Percentiles rank a stretch among this genome's conserved stretches.
phyloP scores from a whole-genome alignment of 2,329 filamentous ascomycete species.

The Penicillium thymicola region DNA sequence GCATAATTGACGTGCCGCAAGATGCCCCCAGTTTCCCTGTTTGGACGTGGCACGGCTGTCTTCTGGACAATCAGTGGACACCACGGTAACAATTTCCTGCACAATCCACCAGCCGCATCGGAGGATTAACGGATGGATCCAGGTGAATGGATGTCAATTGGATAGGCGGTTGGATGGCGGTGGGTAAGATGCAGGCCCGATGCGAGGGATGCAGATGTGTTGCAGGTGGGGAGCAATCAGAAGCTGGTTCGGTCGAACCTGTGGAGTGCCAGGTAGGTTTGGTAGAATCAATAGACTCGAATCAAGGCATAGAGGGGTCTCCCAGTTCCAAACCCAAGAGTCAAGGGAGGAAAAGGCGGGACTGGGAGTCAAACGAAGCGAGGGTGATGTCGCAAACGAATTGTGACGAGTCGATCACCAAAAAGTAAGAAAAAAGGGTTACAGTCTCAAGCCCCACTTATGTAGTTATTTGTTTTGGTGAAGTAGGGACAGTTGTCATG shows the following conservation, averaged over 20 bases:
- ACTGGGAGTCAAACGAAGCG: slow-evolving; percentile 4
- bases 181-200: slow-evolving; percentile 10
- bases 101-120: slow-evolving; percentile 17
- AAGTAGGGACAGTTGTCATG: not conserved
- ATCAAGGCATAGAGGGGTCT: not conserved
- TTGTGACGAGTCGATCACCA: slow-evolving; percentile 11
- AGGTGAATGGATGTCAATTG: slow-evolving; percentile 9
- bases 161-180: slow-evolving; percentile 2
- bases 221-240: slow-evolving; percentile 13
- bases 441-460: slow-evolving; percentile 1
- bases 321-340: not conserved
- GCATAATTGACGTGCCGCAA: slow-evolving; percentile 28
- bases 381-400: slow-evolving; percentile 11
- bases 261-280: slow-evolving; percentile 14
- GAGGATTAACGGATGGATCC: slow-evolving; percentile 15
- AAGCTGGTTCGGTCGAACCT: slow-evolving; percentile 6
- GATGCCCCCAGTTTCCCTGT: slow-evolving; percentile 16
- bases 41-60: slow-evolving; percentile 16
- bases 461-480: slow-evolving; percentile 7
- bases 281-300: slow-evolving; percentile 1
- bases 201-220: slow-evolving; percentile 22
- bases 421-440: not conserved
- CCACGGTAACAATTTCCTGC: slow-evolving; percentile 6
- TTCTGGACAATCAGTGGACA: slow-evolving; percentile 17
- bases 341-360: slow-evolving; percentile 2